A percentile compares a stretch with the other conserved stretches of the same genome.
Evolutionary conservation across 2,329 filamentous ascomycete genomes (phyloP).

Genomic region (Aspergillus pseudoglaucus): DNA sequence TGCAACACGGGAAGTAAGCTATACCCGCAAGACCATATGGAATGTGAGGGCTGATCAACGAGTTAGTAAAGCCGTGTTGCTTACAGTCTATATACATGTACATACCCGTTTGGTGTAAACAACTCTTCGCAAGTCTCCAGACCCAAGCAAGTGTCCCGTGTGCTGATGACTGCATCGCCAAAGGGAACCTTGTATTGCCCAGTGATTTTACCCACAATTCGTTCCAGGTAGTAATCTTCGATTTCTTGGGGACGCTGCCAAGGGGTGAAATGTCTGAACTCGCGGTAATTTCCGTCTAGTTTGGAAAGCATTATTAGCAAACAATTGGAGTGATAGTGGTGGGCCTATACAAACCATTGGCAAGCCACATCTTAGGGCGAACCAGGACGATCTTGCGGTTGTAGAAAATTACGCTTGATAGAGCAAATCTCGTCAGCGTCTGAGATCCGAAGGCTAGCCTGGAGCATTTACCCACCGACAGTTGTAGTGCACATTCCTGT

Average conservation of each 20-base stretch:
- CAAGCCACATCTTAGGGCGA: constrained; percentile 64
- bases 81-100: constrained; percentile 4
- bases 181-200: constrained; percentile 55
- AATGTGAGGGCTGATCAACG: constrained; percentile 45
- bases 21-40: constrained; percentile 49
- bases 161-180: constrained; percentile 61
- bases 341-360: constrained; percentile 44
- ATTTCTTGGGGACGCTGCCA: constrained; percentile 52
- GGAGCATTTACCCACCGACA: constrained; percentile 38
- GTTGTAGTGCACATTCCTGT: constrained; percentile 59
- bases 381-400: constrained; percentile 66
- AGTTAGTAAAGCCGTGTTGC: constrained; percentile 12
- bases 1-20: constrained; percentile 44
- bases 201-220: constrained; percentile 51
- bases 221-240: constrained; percentile 60
- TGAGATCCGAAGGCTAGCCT: neutral
- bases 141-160: constrained; percentile 57
- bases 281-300: constrained; percentile 56
- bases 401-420: constrained; percentile 47
- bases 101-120: constrained; percentile 49
- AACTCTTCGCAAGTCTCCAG: constrained; percentile 64
- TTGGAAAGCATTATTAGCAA: neutral
- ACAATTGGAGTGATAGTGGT: neutral
- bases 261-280: constrained; percentile 57
- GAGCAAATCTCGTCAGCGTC: neutral